phyloP scores from a whole-genome alignment of 495 filamentous ascomycete species.

The Penicillium silybi region DNA sequence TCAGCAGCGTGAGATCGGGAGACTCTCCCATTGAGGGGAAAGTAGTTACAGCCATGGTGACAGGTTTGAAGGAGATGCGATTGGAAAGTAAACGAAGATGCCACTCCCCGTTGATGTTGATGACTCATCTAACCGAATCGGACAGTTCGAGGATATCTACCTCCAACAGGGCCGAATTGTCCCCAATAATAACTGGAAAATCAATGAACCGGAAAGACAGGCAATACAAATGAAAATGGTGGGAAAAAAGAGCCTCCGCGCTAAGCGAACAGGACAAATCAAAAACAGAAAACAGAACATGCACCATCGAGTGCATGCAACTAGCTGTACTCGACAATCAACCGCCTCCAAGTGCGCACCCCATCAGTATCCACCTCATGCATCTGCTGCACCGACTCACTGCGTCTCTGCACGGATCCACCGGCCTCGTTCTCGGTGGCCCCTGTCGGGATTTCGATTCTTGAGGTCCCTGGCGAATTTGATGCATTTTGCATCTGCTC shows the following conservation, averaged over 20 bases:
- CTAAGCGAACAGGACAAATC: neutral
- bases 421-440: neutral
- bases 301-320: neutral
- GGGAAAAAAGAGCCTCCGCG: neutral
- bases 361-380: conserved; percentile 30
- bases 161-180: too few species aligned
- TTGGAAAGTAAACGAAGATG: conserved; percentile 5
- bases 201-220: neutral
- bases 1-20: conserved; percentile 46
- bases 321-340: conserved; percentile 37
- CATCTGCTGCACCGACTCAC: conserved; percentile 26
- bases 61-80: neutral
- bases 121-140: conserved; percentile 6
- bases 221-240: neutral
- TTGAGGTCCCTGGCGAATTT: conserved; percentile 1
- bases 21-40: conserved; percentile 25
- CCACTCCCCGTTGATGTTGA: conserved; percentile 1
- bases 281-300: neutral
- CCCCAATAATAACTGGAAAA: neutral
- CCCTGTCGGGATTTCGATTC: neutral
- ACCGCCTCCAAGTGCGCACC: conserved; percentile 29
- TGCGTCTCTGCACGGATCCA: conserved; percentile 20
- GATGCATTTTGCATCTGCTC: conserved; percentile 10
- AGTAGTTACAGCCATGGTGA: conserved; percentile 30
- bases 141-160: neutral